Percentiles rank a stretch among this genome's conserved stretches.
Conservation (phyloP, 2,329 filamentous ascomycete species). For the Cladophialophora chaetospira region DNA sequence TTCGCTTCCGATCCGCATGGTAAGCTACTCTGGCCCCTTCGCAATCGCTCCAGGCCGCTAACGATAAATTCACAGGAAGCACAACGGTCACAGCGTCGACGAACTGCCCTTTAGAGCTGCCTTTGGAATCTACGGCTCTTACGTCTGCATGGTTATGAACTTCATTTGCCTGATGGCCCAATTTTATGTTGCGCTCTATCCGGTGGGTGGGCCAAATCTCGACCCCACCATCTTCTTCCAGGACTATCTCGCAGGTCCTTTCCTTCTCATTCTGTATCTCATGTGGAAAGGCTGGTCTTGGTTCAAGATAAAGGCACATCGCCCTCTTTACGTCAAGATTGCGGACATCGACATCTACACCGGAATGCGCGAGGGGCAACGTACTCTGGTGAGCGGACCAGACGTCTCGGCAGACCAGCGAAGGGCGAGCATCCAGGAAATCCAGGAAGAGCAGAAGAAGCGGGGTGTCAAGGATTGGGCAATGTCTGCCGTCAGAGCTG, state of each 20-base stretch:
- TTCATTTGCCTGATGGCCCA: slow-evolving; percentile 74
- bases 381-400: slow-evolving; percentile 30
- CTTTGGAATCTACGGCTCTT: slow-evolving; percentile 77
- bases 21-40: slow-evolving; percentile 4
- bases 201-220: slow-evolving; percentile 53
- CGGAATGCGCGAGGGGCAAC: slow-evolving; percentile 36
- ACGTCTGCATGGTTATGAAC: slow-evolving; percentile 76
- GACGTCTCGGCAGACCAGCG: slow-evolving; percentile 33
- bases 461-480: slow-evolving; percentile 10
- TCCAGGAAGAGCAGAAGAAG: slow-evolving; percentile 36
- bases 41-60: background rate
- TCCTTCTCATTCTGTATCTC: slow-evolving; percentile 57
- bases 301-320: slow-evolving; percentile 34
- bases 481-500: slow-evolving; percentile 4
- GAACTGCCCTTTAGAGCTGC: slow-evolving; percentile 83
- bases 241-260: slow-evolving; percentile 34
- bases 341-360: slow-evolving; percentile 40
- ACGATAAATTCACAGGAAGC: slow-evolving; percentile 36
- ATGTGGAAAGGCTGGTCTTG: slow-evolving; percentile 47
- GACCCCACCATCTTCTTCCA: slow-evolving; percentile 35
- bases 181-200: slow-evolving; percentile 85
- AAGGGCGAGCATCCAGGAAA: slow-evolving; percentile 35
- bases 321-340: slow-evolving; percentile 36
- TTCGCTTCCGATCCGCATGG: slow-evolving; percentile 82
- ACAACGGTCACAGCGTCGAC: slow-evolving; percentile 66